Percentiles rank a stretch among this genome's conserved stretches.
Conservation (phyloP, 352 stramenopile species). For the Phytophthora uliginosa region DNA sequence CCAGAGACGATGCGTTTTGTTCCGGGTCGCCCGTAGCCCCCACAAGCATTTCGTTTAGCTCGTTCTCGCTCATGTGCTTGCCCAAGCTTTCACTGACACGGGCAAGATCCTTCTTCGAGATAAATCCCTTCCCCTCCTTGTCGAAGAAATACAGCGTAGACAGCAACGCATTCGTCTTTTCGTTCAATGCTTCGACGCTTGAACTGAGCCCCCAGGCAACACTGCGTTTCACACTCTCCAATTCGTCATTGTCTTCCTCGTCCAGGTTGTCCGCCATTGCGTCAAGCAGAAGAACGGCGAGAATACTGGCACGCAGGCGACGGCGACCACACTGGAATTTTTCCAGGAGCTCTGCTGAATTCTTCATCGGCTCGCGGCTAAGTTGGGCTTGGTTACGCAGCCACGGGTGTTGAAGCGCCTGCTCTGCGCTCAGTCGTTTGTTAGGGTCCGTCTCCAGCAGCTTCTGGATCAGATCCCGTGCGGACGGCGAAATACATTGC, state of each 20-base stretch:
- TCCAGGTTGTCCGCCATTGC: slow-evolving; percentile 58
- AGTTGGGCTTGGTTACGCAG: slow-evolving; percentile 63
- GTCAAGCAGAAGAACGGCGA: slow-evolving; percentile 79
- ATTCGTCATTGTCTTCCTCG: slow-evolving; percentile 43
- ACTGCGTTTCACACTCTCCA: slow-evolving; percentile 51
- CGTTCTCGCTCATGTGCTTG: slow-evolving; percentile 75
- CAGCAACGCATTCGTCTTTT: slow-evolving; percentile 76
- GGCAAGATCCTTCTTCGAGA: slow-evolving; percentile 80
- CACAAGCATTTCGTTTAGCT: slow-evolving; percentile 89
- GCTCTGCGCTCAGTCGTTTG: slow-evolving; percentile 70
- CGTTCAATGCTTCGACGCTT: slow-evolving; percentile 65
- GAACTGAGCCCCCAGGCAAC: slow-evolving; percentile 83
- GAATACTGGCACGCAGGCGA: slow-evolving; percentile 80
- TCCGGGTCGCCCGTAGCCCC: slow-evolving; percentile 80
- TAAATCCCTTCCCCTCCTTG: slow-evolving; percentile 84
- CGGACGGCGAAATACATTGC: slow-evolving; percentile 72
- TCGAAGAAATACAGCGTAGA: slow-evolving; percentile 84
- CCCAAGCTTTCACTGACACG: slow-evolving; percentile 80
- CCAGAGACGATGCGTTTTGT: slow-evolving; percentile 53
- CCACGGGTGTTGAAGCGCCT: slow-evolving; percentile 83
- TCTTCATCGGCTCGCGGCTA: slow-evolving; percentile 65
- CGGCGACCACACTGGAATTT: slow-evolving; percentile 85
- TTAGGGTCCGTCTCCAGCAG: slow-evolving; percentile 73
- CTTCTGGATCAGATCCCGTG: slow-evolving; percentile 78
- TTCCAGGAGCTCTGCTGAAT: slow-evolving; percentile 77